These are phyloP conservation scores for Aspergillus sp. DNA, from an alignment of 2,329 filamentous ascomycete genomes.

Conservation along the genomic window DNA sequence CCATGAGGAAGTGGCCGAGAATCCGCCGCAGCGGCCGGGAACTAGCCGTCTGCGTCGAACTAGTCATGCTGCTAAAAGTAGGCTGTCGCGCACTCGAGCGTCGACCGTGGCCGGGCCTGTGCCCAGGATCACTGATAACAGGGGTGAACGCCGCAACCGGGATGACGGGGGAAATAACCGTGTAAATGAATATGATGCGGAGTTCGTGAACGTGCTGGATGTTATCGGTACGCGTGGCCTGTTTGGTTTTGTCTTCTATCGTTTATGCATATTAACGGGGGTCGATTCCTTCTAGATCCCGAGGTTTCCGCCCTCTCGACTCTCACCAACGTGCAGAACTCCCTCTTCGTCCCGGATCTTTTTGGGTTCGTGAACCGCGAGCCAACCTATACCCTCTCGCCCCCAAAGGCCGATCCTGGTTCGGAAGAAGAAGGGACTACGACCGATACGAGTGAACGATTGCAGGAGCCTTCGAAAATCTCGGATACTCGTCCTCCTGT, in stretches of 20 bases:
- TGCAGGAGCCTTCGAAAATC: conserved; percentile 10
- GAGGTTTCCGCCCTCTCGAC: conserved; percentile 76
- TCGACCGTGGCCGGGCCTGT: conserved; percentile 20
- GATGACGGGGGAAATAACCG: conserved; percentile 2
- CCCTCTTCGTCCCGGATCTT: conserved; percentile 75
- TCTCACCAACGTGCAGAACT: conserved; percentile 83
- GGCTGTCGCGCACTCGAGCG: conserved; percentile 27
- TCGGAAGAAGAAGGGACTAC: conserved; percentile 17
- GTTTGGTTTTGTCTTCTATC: background rate
- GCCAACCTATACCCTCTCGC: conserved; percentile 67
- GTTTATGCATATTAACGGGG: no score
- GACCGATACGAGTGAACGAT: conserved; percentile 18
- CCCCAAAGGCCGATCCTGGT: conserved; percentile 29
- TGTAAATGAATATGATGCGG: conserved; percentile 48
- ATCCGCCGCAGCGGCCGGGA: conserved; percentile 1
- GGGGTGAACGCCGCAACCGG: background rate
- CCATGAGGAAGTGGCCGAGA: conserved; percentile 1
- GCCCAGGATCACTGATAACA: conserved; percentile 4
- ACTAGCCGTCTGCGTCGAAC: conserved; percentile 22
- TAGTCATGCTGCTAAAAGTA: conserved; percentile 23
- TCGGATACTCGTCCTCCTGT: background rate
- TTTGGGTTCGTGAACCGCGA: conserved; percentile 66
- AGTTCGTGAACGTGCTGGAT: conserved; percentile 60
- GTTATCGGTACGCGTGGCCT: conserved; percentile 50
- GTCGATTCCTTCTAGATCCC: conserved; percentile 50